phyloP scores from a whole-genome alignment of 345 rosid species.

The Gossypium ekmanianum region DNA sequence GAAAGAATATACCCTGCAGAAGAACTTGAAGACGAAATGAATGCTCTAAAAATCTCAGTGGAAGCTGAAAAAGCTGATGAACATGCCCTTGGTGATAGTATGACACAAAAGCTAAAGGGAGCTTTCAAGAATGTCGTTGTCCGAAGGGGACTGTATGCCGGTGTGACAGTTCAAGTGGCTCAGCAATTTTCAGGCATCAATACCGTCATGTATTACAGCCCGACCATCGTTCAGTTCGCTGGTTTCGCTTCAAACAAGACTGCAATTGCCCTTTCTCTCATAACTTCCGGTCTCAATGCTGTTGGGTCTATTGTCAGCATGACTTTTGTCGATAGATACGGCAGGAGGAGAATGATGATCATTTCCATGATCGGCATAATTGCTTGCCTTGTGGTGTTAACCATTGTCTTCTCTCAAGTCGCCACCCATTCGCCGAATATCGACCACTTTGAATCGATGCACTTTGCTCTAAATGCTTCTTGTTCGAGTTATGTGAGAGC shows the following conservation, averaged over 20 bases:
- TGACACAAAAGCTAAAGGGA: conserved; percentile 53
- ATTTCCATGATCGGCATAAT: conserved; percentile 72
- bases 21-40: conserved; percentile 59
- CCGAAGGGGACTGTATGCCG: conserved; percentile 74
- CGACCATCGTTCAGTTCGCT: conserved; percentile 80
- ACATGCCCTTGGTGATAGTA: conserved; percentile 38
- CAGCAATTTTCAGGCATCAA: conserved; percentile 91
- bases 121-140: conserved; percentile 45
- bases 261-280: conserved; percentile 74
- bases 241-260: conserved; percentile 82
- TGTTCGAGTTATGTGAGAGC: neutral
- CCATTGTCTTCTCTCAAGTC: conserved; percentile 53
- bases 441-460: neutral
- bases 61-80: conserved; percentile 59
- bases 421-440: conserved; percentile 50
- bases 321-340: conserved; percentile 69
- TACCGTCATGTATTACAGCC: conserved; percentile 87
- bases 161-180: conserved; percentile 79
- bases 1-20: conserved; percentile 59
- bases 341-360: conserved; percentile 74
- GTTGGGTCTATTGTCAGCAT: conserved; percentile 73
- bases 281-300: conserved; percentile 82
- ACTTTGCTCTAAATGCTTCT: neutral
- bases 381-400: conserved; percentile 42
- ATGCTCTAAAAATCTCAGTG: conserved; percentile 42